Evolutionary conservation across 495 filamentous ascomycete species (phyloP).

Genomic region (Tuber brumale): DNA sequence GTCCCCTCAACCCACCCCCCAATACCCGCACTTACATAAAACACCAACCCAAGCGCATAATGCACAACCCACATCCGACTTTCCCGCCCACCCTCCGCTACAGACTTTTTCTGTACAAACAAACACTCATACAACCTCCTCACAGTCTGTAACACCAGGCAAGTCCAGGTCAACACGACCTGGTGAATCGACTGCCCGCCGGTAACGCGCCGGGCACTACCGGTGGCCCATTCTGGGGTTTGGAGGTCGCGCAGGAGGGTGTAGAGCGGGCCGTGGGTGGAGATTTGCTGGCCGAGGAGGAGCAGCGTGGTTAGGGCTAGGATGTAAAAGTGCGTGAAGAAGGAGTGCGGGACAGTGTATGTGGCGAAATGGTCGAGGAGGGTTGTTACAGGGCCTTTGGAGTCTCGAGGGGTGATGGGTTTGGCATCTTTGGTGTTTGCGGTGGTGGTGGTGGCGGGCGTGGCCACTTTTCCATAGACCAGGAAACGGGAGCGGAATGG

Average conservation of each 20-base stretch:
- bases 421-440: constrained; percentile 16
- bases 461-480: constrained; percentile 33
- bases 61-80: constrained; percentile 76
- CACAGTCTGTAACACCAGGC: constrained; percentile 66
- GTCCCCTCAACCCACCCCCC: constrained; percentile 83
- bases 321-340: constrained; percentile 83
- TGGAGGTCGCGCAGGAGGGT: constrained; percentile 42
- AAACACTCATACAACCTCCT: constrained; percentile 70
- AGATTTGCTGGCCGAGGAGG: constrained; percentile 71
- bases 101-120: constrained; percentile 55
- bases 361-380: constrained; percentile 53
- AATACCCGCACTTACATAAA: constrained; percentile 66
- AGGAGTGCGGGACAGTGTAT: constrained; percentile 69
- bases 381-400: constrained; percentile 43
- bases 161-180: constrained; percentile 58
- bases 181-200: constrained; percentile 57
- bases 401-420: constrained; percentile 16
- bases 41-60: constrained; percentile 70
- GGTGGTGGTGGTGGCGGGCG: constrained; percentile 11
- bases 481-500: constrained; percentile 31
- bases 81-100: constrained; percentile 40
- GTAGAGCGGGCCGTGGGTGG: constrained; percentile 51
- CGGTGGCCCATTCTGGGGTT: constrained; percentile 30
- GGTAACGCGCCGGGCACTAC: constrained; percentile 28
- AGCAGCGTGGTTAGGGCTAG: constrained; percentile 61